These are phyloP conservation scores for Leonotis leonurus DNA, from an alignment of 257 asterid species.

Conservation along the genomic window DNA sequence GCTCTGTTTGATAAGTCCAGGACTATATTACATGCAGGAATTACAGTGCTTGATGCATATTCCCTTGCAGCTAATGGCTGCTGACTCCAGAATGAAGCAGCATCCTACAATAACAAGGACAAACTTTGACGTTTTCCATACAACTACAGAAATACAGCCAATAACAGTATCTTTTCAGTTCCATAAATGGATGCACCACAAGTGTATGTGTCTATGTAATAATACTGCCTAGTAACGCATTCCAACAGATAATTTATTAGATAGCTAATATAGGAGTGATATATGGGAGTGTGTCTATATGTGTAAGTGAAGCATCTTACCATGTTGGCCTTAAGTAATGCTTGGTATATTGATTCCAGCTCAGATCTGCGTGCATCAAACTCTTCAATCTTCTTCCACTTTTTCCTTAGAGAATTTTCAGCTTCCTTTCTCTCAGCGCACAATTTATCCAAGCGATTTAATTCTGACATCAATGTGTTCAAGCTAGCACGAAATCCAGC, in stretches of 20 bases:
- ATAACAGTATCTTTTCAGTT: background rate
- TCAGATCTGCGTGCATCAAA: slow-evolving; percentile 97
- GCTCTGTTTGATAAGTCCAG: slow-evolving; percentile 70
- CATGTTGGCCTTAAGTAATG: slow-evolving; percentile 82
- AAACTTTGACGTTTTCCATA: slow-evolving; percentile 7
- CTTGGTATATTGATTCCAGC: slow-evolving; percentile 77
- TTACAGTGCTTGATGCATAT: slow-evolving; percentile 85
- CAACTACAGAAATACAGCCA: background rate
- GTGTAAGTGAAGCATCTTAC: slow-evolving; percentile 31
- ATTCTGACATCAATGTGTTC: slow-evolving; percentile 76
- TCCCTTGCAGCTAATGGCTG: slow-evolving; percentile 91
- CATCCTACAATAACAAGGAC: slow-evolving; percentile 53
- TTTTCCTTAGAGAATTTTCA: slow-evolving; percentile 83
- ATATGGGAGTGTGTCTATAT: background rate
- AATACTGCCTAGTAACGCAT: background rate
- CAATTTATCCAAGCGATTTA: slow-evolving; percentile 74
- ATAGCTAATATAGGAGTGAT: slow-evolving; percentile 1
- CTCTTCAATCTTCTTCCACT: slow-evolving; percentile 98
- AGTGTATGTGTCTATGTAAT: no score
- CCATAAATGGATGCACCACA: slow-evolving; percentile 5
- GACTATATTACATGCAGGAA: slow-evolving; percentile 81
- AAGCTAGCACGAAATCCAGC: slow-evolving; percentile 86
- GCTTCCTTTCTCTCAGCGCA: slow-evolving; percentile 99
- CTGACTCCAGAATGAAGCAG: slow-evolving; percentile 96
- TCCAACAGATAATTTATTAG: background rate